Evolutionary conservation across 768 basidiomycete genomes (phyloP), one percentile per base, ranked within the genome.

Genomic region (Clavulina sp.): DNA sequence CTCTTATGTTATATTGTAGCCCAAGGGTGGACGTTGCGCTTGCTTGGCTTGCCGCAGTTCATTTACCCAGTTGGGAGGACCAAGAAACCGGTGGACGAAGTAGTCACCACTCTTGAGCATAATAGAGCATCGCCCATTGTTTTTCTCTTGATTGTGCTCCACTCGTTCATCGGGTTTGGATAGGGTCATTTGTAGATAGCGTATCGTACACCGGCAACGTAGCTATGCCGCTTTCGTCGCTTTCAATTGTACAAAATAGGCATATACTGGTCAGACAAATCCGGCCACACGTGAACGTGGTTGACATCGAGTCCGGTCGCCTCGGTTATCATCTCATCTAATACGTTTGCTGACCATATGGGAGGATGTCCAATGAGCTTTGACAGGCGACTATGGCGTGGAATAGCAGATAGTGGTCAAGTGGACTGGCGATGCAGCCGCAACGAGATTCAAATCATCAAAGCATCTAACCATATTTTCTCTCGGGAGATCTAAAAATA

Each of bases 1-100:
- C 43, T 9, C 9, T 26, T 60, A 84, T 89, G 52, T 83, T 84
- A 6, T 66, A 89, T 56, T 84, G 87, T 64, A 86, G 86, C 0
- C 85, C 87, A 32, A 73, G 84, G 4, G 86, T 89, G 43, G 86
- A 89, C 65, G 71, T 89, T 52, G 71, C 87, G 51, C 70, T 89
- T 52, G 86, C 86, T 40, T 89, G 84, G 84, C 67, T 89, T 51
- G 85, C 72, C 24, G 84, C 83, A 18, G 81, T 86, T 52, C 80
- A 84, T 68, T 64, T 89, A 32, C 77, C 75, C 3, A 83, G 36
- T 13, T 38, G 36, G 21, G 21, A 38, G 36, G 36, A 13, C 36
- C 36, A 13, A 13, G 13, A 21, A 13, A 21, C 21, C 21, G 13
- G 36, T 13, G 13, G 36, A 38, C 13, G 13, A 38, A 38, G 13